Evolutionary conservation across 768 basidiomycete genomes (phyloP).

Genomic region (Lactarius vividus): DNA sequence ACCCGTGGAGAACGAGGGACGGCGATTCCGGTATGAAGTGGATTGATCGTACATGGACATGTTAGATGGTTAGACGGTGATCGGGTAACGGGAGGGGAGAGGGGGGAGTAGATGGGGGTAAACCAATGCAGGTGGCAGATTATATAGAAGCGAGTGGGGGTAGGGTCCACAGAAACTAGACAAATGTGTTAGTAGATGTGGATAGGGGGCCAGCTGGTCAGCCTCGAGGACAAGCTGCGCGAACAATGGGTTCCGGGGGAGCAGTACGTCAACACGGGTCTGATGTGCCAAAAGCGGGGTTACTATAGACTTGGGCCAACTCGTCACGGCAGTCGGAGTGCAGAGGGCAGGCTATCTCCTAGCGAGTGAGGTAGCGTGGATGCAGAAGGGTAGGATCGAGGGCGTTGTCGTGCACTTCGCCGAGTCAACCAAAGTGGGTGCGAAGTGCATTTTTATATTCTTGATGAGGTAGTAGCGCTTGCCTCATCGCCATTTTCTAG

Average conservation of each 20-base stretch:
- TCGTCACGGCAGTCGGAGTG: conserved; percentile 16
- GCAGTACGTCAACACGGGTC: conserved; percentile 21
- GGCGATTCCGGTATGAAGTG: conserved; percentile 5
- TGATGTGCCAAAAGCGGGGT: conserved; percentile 18
- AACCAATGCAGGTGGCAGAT: conserved; percentile 10
- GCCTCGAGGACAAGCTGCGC: conserved; percentile 25
- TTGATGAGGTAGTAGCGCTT: conserved; percentile 1
- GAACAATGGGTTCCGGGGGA: conserved; percentile 17
- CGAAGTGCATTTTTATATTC: neutral
- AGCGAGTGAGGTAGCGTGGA: conserved; percentile 20
- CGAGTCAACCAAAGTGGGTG: neutral
- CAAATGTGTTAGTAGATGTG: conserved; percentile 11
- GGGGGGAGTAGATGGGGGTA: neutral
- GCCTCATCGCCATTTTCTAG: neutral
- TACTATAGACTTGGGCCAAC: conserved; percentile 15
- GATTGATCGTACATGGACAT: conserved; percentile 22
- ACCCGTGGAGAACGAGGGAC: conserved; percentile 15
- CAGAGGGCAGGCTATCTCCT: conserved; percentile 13
- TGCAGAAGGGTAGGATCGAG: conserved; percentile 12
- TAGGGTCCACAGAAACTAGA: conserved; percentile 9
- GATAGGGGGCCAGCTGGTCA: conserved; percentile 22
- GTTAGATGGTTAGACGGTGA: conserved; percentile 7
- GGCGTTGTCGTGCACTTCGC: neutral
- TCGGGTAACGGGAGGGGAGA: conserved; percentile 1
- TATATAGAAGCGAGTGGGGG: conserved; percentile 20